Percentiles rank a stretch among this genome's conserved stretches.
phyloP scores from a whole-genome alignment of 441 rosid species.

The Croton setiger region DNA sequence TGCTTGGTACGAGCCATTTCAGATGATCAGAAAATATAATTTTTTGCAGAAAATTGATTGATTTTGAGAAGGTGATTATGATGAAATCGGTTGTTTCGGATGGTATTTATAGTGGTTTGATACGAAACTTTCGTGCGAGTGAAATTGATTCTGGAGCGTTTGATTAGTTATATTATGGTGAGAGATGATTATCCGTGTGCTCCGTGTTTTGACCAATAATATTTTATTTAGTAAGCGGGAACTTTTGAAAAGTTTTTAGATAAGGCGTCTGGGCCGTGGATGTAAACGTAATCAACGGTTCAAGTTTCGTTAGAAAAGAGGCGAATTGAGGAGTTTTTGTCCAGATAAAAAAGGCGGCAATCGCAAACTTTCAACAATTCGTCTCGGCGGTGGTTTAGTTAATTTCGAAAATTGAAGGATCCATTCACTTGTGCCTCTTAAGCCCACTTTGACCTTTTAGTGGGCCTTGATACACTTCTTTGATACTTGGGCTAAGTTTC shows the following conservation, averaged over 20 bases:
- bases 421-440: not conserved
- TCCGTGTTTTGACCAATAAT: not conserved
- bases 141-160: not conserved
- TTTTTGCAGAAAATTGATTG: not conserved
- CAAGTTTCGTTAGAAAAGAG: not conserved
- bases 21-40: not conserved
- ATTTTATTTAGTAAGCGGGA: not conserved
- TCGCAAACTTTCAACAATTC: not conserved
- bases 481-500: too few species aligned
- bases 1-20: constrained; percentile 62
- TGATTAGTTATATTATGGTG: not conserved
- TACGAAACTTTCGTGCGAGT: not conserved
- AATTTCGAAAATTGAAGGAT: not conserved
- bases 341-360: not conserved
- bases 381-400: too few species aligned
- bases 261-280: not conserved
- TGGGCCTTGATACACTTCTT: too few species aligned
- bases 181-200: not conserved
- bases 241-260: not conserved
- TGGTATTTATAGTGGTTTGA: not conserved
- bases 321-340: not conserved
- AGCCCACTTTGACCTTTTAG: not conserved
- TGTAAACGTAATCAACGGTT: not conserved
- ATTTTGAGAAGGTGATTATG: not conserved
- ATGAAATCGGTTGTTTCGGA: too few species aligned